A percentile compares a stretch with the other conserved stretches of the same genome.
These are phyloP conservation scores for Malus sieversii DNA, from an alignment of 306 rosid genomes.

Conservation along the genomic window DNA sequence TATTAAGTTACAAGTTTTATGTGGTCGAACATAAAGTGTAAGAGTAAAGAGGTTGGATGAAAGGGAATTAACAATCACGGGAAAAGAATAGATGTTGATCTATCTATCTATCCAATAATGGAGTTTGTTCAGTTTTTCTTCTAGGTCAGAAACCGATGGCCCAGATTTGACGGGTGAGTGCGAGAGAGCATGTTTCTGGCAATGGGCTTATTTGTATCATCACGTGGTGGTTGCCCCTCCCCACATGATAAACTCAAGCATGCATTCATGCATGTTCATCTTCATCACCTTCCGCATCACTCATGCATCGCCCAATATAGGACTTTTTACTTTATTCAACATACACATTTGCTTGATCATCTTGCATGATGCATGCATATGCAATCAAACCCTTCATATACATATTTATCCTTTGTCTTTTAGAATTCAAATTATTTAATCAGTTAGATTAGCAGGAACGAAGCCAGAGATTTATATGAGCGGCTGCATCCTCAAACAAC, in stretches of 20 bases:
- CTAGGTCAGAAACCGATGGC: conserved; percentile 24
- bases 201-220: conserved; percentile 6
- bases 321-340: too few relatives aligned
- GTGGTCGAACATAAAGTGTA: background rate
- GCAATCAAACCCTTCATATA: background rate
- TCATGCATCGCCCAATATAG: background rate
- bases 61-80: background rate
- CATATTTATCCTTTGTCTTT: background rate
- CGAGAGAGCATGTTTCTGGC: conserved; percentile 11
- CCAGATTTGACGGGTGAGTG: conserved; percentile 29
- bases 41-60: background rate
- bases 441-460: too few relatives aligned
- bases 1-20: too few relatives aligned
- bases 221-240: conserved; percentile 23
- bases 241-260: conserved; percentile 46
- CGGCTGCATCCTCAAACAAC: too few relatives aligned
- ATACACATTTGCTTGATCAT: too few relatives aligned
- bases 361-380: background rate
- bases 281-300: background rate
- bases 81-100: background rate
- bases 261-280: conserved; percentile 24
- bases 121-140: background rate
- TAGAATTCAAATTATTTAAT: background rate
- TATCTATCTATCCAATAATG: background rate
- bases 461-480: too few relatives aligned